Evolutionary conservation across 139 green algal species (phyloP).

Genomic region (Tetradesmus obliquus): DNA sequence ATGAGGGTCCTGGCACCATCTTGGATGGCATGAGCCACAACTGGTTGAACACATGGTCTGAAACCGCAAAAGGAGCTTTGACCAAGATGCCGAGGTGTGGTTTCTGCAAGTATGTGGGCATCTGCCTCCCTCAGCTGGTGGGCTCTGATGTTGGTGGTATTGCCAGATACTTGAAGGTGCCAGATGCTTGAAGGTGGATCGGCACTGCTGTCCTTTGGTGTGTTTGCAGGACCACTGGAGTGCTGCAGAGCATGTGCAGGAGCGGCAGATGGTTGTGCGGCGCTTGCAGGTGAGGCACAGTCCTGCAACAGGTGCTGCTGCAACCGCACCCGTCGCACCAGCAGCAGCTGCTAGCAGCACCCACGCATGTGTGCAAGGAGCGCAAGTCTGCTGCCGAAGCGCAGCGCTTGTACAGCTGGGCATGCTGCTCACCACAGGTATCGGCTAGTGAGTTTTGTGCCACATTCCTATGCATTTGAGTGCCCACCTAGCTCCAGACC

Average conservation of each 20-base stretch:
- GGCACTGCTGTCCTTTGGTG: no score
- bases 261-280: conserved; percentile 52
- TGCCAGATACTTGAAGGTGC: no score
- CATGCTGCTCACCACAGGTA: background rate
- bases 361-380: background rate
- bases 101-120: no score
- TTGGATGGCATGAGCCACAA: no score
- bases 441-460: background rate
- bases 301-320: background rate
- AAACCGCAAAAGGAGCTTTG: no score
- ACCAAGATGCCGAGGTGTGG: no score
- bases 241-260: conserved; percentile 46
- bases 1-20: no score
- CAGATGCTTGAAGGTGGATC: background rate
- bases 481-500: background rate
- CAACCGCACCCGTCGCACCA: background rate
- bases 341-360: background rate
- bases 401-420: background rate
- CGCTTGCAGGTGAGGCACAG: conserved; percentile 52
- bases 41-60: no score
- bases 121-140: no score
- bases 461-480: background rate
- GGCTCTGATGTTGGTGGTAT: no score
- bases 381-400: background rate
- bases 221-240: conserved; percentile 70